A percentile compares a stretch with the other conserved stretches of the same genome.
Evolutionary conservation across 2,329 filamentous ascomycete species (phyloP).

Genomic region (Ustulina deusta): DNA sequence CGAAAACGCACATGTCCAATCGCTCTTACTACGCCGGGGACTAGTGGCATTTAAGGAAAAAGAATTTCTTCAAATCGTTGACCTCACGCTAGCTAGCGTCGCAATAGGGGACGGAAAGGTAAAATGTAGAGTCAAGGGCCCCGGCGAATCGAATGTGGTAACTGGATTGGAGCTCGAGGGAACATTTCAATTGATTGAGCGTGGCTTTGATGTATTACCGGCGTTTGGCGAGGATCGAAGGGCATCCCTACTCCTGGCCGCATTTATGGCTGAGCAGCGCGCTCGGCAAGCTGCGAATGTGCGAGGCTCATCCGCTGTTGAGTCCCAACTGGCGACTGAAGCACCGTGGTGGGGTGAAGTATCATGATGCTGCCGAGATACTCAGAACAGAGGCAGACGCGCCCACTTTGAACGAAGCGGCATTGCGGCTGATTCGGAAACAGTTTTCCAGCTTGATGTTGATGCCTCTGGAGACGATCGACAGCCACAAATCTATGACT

Average conservation of each 20-base stretch:
- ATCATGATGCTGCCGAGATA: not conserved
- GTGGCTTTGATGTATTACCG: not conserved
- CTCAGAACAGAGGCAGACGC: not conserved
- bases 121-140: no score
- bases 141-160: not conserved
- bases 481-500: not conserved
- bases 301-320: not conserved
- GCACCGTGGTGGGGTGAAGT: slow-evolving; percentile 8
- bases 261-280: not conserved
- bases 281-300: not conserved
- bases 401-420: no score
- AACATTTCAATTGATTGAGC: not conserved
- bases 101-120: no score
- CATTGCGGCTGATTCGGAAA: no score
- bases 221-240: slow-evolving; percentile 3
- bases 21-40: no score
- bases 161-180: not conserved
- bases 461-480: slow-evolving; percentile 45
- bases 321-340: not conserved
- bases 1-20: no score
- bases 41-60: no score
- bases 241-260: not conserved
- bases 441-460: slow-evolving; percentile 17
- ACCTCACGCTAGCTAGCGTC: no score
- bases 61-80: no score